Evolutionary conservation across 192 early-diverging fungal genomes (phyloP).

Genomic region (Coemansia sp.): DNA sequence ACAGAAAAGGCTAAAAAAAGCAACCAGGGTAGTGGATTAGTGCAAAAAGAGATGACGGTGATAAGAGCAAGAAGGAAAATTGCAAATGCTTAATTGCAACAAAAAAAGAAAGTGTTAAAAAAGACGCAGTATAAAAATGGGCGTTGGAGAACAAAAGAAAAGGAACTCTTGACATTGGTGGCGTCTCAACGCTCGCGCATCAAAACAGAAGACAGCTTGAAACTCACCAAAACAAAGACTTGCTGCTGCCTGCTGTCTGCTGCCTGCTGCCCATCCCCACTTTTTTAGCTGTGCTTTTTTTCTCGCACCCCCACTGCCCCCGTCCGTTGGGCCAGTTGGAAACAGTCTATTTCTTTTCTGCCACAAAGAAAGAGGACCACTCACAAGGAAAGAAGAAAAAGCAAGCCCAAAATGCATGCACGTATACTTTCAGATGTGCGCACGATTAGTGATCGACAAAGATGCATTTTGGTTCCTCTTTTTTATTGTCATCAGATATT

Average conservation of each 20-base stretch:
- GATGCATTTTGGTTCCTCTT: neutral
- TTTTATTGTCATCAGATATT: neutral
- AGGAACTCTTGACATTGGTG: neutral
- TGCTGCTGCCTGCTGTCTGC: neutral
- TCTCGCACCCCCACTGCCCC: neutral
- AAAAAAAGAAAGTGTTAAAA: slow-evolving; percentile 9
- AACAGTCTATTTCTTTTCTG: neutral
- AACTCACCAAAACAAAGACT: slow-evolving; percentile 6
- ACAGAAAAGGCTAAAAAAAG: slow-evolving; percentile 6
- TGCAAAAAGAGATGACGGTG: neutral
- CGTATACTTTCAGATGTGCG: neutral
- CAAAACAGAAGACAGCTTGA: slow-evolving; percentile 9
- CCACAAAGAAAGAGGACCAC: neutral
- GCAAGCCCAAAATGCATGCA: neutral
- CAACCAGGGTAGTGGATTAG: neutral
- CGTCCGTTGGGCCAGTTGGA: neutral
- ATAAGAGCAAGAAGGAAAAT: neutral
- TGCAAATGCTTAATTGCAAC: slow-evolving; percentile 12
- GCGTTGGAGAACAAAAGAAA: slow-evolving; percentile 8
- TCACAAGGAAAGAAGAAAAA: neutral
- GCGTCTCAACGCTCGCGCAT: slow-evolving; percentile 1
- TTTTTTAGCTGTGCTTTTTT: neutral
- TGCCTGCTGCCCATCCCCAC: neutral
- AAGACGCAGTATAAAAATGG: slow-evolving; percentile 18
- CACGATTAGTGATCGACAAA: neutral